Percentiles rank a stretch among this genome's conserved stretches.
Evolutionary conservation across 1,284 basidiomycete species (phyloP).

Genomic region (Cryptococcus jaspeensis): DNA sequence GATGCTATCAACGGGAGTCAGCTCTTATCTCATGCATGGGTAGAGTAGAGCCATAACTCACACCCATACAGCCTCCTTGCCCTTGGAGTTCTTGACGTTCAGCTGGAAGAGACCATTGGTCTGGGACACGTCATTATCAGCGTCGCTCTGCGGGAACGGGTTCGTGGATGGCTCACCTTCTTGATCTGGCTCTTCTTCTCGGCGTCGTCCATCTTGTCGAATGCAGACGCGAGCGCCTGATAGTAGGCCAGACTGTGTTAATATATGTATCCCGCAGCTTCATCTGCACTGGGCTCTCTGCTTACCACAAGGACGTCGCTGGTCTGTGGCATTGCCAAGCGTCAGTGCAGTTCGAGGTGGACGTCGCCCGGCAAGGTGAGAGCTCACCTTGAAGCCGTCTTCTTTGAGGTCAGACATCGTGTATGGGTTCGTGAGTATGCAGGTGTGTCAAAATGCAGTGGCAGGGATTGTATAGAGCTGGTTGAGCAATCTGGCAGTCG

Average conservation of each 20-base stretch:
- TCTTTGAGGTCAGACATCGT: conserved; percentile 51
- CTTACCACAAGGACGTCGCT: conserved; percentile 64
- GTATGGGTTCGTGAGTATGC: background rate
- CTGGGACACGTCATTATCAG: conserved; percentile 52
- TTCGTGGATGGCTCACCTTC: conserved; percentile 61
- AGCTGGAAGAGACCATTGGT: conserved; percentile 91
- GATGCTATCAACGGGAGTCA: conserved; percentile 59
- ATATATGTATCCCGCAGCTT: background rate
- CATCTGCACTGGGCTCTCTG: background rate
- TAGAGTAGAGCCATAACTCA: conserved; percentile 15
- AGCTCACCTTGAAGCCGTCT: conserved; percentile 49
- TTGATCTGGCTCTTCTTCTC: conserved; percentile 80
- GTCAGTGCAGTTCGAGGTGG: background rate
- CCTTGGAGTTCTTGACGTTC: conserved; percentile 72
- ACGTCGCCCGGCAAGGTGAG: background rate
- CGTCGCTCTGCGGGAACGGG: background rate
- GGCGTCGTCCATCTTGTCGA: conserved; percentile 64
- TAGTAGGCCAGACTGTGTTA: too few species aligned
- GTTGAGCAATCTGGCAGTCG: too few species aligned
- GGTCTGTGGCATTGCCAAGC: conserved; percentile 55
- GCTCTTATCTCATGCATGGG: background rate
- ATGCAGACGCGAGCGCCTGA: conserved; percentile 60
- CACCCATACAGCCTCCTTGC: conserved; percentile 72
- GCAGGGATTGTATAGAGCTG: background rate
- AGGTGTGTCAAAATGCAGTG: background rate